Evolutionary conservation across 805 yeast genomes (phyloP), one percentile per base, ranked within the genome.

Genomic region (Lachancea thermotolerans): DNA sequence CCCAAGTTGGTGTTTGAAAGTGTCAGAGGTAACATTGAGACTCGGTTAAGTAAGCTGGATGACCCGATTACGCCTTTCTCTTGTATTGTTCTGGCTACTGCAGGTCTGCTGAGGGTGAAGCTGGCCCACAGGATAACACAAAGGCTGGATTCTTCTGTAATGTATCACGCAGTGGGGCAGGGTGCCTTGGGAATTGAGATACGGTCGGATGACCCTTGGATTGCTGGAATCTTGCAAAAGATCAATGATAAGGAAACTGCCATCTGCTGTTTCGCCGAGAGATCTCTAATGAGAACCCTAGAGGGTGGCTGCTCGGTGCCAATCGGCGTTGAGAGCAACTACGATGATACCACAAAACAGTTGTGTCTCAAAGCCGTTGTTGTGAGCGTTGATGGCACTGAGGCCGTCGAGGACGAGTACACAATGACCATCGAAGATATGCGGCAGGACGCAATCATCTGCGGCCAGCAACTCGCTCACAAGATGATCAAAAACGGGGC

Each of bases 221-320:
- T 85, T 66, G 69, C 69, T 54, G 65, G 73, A 45, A 71, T 90
- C 15, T 75, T 95, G 54, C 64, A 73, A 14, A 71, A 77, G 46
- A 78, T 91, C 49, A 82, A 81, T 54, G 82, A 89, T 62, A 63
- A 68, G 36, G 73, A 78, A 5, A 74, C 95, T 2, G 76, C 89
- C 1, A 67, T 80, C 48, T 75, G 95, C 54, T 90, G 98, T 65
- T 65, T 79, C 7, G 95, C 96, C 3, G 99, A 93, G 66, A 76
- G 99, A 56, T 72, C 91, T 6, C 68, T 93, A 50, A 78, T 93
- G 86, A 76, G 91, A 65, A 74, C 84, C 18, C 74, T 93, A 48
- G 98, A 93, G 69, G 99, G 98, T 49, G 99, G 99, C 8, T 93
- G 99, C 67, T 87, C 96, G 1, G 97, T 93, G 14, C 99, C 99